phyloP scores from a whole-genome alignment of 1,139 yeast species.

The Candida sanyaensis region DNA sequence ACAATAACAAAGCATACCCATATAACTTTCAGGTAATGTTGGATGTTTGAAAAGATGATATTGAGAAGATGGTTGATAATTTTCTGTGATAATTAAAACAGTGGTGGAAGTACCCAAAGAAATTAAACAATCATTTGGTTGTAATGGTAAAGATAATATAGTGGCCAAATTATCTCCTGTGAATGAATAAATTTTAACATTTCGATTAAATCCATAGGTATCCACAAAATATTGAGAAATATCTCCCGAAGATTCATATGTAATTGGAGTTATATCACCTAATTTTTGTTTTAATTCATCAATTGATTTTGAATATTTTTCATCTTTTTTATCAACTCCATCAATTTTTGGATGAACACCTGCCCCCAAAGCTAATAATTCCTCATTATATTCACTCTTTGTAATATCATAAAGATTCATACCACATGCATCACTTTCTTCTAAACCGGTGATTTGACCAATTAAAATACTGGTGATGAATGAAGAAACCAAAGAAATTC shows the following conservation, averaged over 20 bases:
- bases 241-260: slow-evolving; percentile 38
- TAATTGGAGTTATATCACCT: slow-evolving; percentile 54
- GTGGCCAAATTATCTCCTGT: slow-evolving; percentile 95
- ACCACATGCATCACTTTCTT: slow-evolving; percentile 89
- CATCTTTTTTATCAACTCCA: slow-evolving; percentile 25
- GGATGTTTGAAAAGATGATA: slow-evolving; percentile 90
- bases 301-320: slow-evolving; percentile 27
- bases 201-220: slow-evolving; percentile 59
- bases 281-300: slow-evolving; percentile 46
- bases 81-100: slow-evolving; percentile 75
- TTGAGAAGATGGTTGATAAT: slow-evolving; percentile 75
- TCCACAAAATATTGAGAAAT: slow-evolving; percentile 61
- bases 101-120: slow-evolving; percentile 93
- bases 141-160: slow-evolving; percentile 76
- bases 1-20: slow-evolving; percentile 96
- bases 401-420: slow-evolving; percentile 80
- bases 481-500: slow-evolving; percentile 77
- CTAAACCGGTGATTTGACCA: slow-evolving; percentile 66
- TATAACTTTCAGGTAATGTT: slow-evolving; percentile 69
- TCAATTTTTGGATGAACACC: slow-evolving; percentile 45
- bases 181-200: slow-evolving; percentile 64
- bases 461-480: slow-evolving; percentile 72
- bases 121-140: slow-evolving; percentile 73
- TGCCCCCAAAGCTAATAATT: slow-evolving; percentile 53
- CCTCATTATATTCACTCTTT: slow-evolving; percentile 52